phyloP scores from a whole-genome alignment of 164 flowering plant species.

The Santalum album region DNA sequence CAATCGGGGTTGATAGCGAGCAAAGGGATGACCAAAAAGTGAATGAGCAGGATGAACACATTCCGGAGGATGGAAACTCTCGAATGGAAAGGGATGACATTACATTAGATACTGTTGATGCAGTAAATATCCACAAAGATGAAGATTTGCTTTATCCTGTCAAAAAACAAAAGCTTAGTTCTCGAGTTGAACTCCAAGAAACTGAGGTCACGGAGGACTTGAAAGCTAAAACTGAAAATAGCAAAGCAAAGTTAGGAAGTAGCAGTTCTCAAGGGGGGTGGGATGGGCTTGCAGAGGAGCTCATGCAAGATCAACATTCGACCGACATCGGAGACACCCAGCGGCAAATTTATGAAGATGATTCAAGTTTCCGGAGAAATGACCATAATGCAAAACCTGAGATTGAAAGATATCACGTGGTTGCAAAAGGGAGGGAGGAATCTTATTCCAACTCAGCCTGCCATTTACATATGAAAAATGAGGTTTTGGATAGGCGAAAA shows the following conservation, averaged over 20 bases:
- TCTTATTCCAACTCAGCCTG: constrained; percentile 28
- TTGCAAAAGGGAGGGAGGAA: constrained; percentile 53
- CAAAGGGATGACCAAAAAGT: constrained; percentile 35
- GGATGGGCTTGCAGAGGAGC: constrained; percentile 71
- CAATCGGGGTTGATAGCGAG: constrained; percentile 28
- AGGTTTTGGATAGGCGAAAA: constrained; percentile 52
- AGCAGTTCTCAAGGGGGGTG: constrained; percentile 46
- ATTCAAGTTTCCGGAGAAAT: constrained; percentile 35
- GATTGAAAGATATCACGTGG: constrained; percentile 31
- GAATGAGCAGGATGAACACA: constrained; percentile 24
- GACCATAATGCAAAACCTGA: constrained; percentile 45
- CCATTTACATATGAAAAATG: constrained; percentile 32
- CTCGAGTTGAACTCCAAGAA: constrained; percentile 44
- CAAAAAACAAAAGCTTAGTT: constrained; percentile 44
- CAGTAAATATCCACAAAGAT: constrained; percentile 26
- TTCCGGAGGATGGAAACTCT: constrained; percentile 24
- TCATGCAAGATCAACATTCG: constrained; percentile 46
- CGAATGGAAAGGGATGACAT: constrained; percentile 39
- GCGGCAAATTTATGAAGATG: constrained; percentile 43
- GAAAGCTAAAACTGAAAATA: constrained; percentile 64
- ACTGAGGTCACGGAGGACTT: constrained; percentile 48
- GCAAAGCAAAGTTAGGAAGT: constrained; percentile 72
- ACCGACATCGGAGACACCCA: constrained; percentile 25
- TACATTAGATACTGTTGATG: constrained; percentile 13
- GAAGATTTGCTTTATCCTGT: constrained; percentile 14